A percentile compares a stretch with the other conserved stretches of the same genome.
These are phyloP conservation scores for Eremochloa ophiuroides DNA, from an alignment of 176 grass and related monocot species.

Conservation along the genomic window DNA sequence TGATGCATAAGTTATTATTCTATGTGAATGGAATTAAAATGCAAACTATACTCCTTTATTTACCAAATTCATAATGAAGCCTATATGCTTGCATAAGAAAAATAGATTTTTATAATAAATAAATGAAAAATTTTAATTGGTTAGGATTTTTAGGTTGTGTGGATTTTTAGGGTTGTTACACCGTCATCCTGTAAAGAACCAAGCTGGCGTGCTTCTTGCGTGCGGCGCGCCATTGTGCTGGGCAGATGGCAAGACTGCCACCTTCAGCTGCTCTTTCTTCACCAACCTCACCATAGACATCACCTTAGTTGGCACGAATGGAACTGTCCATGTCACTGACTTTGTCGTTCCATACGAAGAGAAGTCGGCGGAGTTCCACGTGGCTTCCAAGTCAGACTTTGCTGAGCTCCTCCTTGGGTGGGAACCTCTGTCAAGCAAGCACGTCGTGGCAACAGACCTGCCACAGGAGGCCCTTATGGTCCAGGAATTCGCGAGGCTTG, in stretches of 20 bases:
- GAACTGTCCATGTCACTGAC: conserved; percentile 53
- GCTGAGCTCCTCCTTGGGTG: conserved; percentile 37
- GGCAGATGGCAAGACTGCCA: conserved; percentile 46
- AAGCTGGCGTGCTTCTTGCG: conserved; percentile 47
- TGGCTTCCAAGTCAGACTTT: conserved; percentile 42
- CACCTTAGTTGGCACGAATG: conserved; percentile 52
- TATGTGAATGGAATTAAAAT: too few species aligned
- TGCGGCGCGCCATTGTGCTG: conserved; percentile 59
- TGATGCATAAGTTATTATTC: too few species aligned
- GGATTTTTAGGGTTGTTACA: too few species aligned
- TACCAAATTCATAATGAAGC: too few species aligned
- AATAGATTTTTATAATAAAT: too few species aligned
- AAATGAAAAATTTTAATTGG: too few species aligned
- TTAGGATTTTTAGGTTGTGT: too few species aligned
- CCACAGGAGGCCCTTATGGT: conserved; percentile 71
- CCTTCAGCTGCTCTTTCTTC: conserved; percentile 66
- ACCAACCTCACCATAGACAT: conserved; percentile 56
- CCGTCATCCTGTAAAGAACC: conserved; percentile 38
- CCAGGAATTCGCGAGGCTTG: conserved; percentile 61
- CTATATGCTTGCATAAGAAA: too few species aligned
- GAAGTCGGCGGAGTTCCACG: conserved; percentile 23
- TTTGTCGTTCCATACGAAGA: conserved; percentile 67
- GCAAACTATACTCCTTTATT: too few species aligned
- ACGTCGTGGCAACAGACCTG: conserved; percentile 37
- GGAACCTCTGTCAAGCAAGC: conserved; percentile 48